phyloP scores from a whole-genome alignment of 306 rosid genomes.

The Castanospermum australe region DNA sequence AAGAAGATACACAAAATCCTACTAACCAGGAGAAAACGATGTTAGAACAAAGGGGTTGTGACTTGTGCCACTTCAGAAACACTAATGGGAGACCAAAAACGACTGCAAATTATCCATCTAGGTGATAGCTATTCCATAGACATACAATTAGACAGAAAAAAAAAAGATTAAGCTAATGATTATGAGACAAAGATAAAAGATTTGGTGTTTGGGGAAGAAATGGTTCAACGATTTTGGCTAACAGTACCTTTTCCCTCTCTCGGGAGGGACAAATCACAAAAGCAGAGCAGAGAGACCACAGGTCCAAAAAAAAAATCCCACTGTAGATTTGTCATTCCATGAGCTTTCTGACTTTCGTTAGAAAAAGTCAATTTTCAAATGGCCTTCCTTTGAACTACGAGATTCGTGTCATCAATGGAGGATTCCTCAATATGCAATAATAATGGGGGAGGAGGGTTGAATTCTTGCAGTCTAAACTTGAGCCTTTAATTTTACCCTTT shows the following conservation, averaged over 20 bases:
- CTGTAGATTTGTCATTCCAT: background rate
- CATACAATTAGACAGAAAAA: background rate
- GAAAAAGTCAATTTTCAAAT: constrained; percentile 4
- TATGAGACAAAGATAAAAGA: constrained; percentile 11
- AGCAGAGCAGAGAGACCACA: constrained; percentile 4
- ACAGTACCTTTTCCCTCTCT: constrained; percentile 4
- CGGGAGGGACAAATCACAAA: constrained; percentile 30
- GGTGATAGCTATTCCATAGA: constrained; percentile 6
- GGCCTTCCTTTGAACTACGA: background rate
- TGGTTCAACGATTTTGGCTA: constrained; percentile 5
- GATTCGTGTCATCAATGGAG: constrained; percentile 27
- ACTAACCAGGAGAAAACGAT: background rate
- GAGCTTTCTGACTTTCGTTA: constrained; percentile 24
- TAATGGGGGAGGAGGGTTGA: background rate
- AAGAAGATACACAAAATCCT: background rate
- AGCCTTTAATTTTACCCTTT: background rate
- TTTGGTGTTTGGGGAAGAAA: background rate
- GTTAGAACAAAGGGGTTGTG: background rate
- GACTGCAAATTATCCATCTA: constrained; percentile 11
- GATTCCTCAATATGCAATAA: constrained; percentile 8
- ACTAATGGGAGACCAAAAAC: constrained; percentile 21
- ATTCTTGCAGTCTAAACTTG: background rate
- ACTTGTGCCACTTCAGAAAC: background rate
- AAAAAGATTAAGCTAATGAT: constrained; percentile 38
- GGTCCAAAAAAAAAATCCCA: constrained; percentile 1